phyloP scores from a whole-genome alignment of 768 basidiomycete species.

The Russula griseocarnosa region DNA sequence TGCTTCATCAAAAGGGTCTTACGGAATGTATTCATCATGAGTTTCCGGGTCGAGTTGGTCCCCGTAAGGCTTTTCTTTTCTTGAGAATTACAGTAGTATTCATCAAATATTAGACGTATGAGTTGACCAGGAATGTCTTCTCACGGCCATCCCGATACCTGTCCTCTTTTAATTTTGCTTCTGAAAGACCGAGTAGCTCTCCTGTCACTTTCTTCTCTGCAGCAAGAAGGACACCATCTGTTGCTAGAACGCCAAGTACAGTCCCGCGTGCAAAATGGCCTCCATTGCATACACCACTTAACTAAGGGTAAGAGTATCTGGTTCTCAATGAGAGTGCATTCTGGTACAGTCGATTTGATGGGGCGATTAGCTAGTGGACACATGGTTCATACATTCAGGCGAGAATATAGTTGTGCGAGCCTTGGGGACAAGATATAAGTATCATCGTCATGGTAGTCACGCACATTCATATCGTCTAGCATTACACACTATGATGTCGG shows the following conservation, averaged over 20 bases:
- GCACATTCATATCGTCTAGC: no score
- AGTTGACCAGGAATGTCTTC: conserved; percentile 92
- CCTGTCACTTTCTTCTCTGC: no score
- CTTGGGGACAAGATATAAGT: conserved; percentile 36
- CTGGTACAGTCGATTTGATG: conserved; percentile 91
- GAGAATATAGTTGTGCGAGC: conserved; percentile 98
- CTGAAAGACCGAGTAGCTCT: no score
- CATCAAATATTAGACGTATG: conserved; percentile 56
- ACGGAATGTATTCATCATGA: no score
- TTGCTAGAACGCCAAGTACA: conserved; percentile 85
- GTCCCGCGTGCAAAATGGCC: conserved; percentile 93
- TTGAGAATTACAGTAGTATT: no score
- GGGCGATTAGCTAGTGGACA: conserved; percentile 22
- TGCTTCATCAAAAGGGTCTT: no score
- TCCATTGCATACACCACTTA: conserved; percentile 99
- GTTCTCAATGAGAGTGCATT: conserved; percentile 56
- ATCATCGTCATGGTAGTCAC: no score
- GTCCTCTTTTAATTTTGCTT: no score
- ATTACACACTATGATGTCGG: conserved; percentile 23
- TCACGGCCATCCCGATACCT: no score
- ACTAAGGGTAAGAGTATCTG: conserved; percentile 11
- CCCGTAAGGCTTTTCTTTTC: no score
- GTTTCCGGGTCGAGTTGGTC: no score
- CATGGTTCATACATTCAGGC: no score
- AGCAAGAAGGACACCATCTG: conserved; percentile 86